Evolutionary conservation across 495 filamentous ascomycete species (phyloP), one percentile per base, ranked within the genome.

Genomic region (Immersiella caudata): DNA sequence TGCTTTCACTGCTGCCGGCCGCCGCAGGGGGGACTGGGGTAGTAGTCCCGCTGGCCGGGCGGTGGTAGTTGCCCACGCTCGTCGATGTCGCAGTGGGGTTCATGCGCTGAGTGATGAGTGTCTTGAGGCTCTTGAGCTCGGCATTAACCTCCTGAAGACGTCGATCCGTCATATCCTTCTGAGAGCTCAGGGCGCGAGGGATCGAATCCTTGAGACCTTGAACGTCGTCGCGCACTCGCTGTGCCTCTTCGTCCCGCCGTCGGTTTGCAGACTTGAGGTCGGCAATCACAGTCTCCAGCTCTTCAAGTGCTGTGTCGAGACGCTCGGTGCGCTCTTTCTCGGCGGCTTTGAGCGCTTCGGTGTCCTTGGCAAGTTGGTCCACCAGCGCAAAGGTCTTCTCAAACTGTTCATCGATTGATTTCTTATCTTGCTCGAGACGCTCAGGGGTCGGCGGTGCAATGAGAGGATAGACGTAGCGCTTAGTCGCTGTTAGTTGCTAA

Each of bases 361-460:
- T 98, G 77, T 99, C 96, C 67, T 91, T 90, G 7, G 89, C 85
- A 0, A 99, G 86, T 73, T 97, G 95, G 61, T 98, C 95, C 27
- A 99, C 89, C 49, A 97, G 83, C 21, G 89, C 83, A 78, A 98
- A 98, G 11, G 94, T 93, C 71, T 91, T 90, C 26, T 92, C 88
- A 78, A 99, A 98, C 50, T 93, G 88, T 65, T 90, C 93, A 76
- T 98, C 94, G 50, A 99, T 94, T 55, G 87, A 84, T 52, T 91
- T 84, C 81, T 97, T 99, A 79, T 99, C 95, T 73, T 92, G 88
- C 74, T 96, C 93, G 29, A 99, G 82, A 67, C 96, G 92, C 35
- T 93, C 92, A 20, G 94, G 91, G 0, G 95, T 99, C 0, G 95
- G 95, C 1, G 95, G 95, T 9, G 93, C 88, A 69, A 99, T 93